Evolutionary conservation across 371 early-diverging fungal species (phyloP).

Genomic region (Mortierella sp.): DNA sequence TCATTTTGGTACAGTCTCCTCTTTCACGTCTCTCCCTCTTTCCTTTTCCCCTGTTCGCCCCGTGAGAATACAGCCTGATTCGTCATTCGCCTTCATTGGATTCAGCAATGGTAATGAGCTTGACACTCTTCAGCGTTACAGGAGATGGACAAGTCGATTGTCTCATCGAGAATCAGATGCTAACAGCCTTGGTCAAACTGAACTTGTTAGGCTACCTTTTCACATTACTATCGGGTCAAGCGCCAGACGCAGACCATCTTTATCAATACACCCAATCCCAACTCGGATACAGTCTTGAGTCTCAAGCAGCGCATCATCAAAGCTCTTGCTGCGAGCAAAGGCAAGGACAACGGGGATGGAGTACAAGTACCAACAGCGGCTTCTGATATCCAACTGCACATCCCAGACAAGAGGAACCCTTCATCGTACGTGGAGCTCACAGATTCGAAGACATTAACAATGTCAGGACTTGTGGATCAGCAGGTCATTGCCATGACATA

Average conservation of each 20-base stretch:
- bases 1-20: too few relatives aligned
- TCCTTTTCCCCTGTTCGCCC: too few relatives aligned
- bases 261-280: slow-evolving; percentile 34
- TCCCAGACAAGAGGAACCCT: slow-evolving; percentile 20
- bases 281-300: slow-evolving; percentile 23
- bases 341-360: slow-evolving; percentile 9
- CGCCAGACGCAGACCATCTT: slow-evolving; percentile 49
- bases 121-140: too few relatives aligned
- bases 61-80: too few relatives aligned
- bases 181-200: too few relatives aligned
- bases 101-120: too few relatives aligned
- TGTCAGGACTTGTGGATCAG: slow-evolving; percentile 43
- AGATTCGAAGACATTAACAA: slow-evolving; percentile 26
- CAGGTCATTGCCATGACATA: slow-evolving; percentile 43
- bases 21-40: too few relatives aligned
- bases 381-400: slow-evolving; percentile 20
- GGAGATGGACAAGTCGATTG: too few relatives aligned
- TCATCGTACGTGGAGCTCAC: slow-evolving; percentile 10
- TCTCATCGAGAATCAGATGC: too few relatives aligned
- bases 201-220: slow-evolving; percentile 7
- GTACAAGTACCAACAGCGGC: slow-evolving; percentile 10
- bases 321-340: slow-evolving; percentile 21
- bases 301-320: slow-evolving; percentile 46
- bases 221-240: slow-evolving; percentile 49
- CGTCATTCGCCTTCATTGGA: too few relatives aligned